These are phyloP conservation scores for Trapa bicornis DNA, from an alignment of 345 rosid genomes.

Conservation along the genomic window DNA sequence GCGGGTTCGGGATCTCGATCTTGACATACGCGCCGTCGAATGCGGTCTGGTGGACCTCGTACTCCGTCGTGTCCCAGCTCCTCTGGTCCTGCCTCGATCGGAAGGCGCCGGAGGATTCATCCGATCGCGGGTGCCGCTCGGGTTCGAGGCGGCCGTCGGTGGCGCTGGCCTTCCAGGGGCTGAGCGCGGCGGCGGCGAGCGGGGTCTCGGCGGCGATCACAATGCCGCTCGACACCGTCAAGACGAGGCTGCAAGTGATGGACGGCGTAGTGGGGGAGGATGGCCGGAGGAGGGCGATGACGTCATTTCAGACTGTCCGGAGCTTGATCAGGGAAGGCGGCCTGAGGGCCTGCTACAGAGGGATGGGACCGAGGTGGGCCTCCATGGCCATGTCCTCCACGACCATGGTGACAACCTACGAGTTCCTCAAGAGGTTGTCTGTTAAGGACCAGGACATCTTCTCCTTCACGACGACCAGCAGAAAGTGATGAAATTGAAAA, in stretches of 20 bases:
- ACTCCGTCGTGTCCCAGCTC: constrained; percentile 59
- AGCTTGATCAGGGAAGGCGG: constrained; percentile 71
- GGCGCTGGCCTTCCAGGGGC: constrained; percentile 43
- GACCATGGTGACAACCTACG: constrained; percentile 84
- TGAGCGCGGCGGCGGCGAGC: constrained; percentile 74
- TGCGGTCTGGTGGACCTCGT: constrained; percentile 95
- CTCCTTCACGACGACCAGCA: background rate
- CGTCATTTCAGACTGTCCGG: constrained; percentile 39
- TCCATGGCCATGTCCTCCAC: constrained; percentile 85
- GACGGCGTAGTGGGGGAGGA: constrained; percentile 50
- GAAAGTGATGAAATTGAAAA: background rate
- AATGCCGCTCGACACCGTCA: constrained; percentile 79
- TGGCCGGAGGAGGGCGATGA: constrained; percentile 48
- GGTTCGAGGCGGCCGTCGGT: constrained; percentile 15
- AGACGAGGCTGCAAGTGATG: constrained; percentile 75
- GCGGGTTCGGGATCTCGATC: constrained; percentile 92
- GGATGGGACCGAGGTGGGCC: constrained; percentile 91
- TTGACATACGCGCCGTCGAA: constrained; percentile 92
- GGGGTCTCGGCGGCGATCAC: constrained; percentile 68
- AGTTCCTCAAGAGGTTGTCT: constrained; percentile 65
- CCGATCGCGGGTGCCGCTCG: too few species aligned
- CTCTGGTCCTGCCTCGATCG: constrained; percentile 42
- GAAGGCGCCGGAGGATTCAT: background rate
- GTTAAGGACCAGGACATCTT: constrained; percentile 29
- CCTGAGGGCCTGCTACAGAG: constrained; percentile 63